These are phyloP conservation scores for Claviceps purpurea DNA, from an alignment of 2,329 filamentous ascomycete genomes.

Conservation along the genomic window DNA sequence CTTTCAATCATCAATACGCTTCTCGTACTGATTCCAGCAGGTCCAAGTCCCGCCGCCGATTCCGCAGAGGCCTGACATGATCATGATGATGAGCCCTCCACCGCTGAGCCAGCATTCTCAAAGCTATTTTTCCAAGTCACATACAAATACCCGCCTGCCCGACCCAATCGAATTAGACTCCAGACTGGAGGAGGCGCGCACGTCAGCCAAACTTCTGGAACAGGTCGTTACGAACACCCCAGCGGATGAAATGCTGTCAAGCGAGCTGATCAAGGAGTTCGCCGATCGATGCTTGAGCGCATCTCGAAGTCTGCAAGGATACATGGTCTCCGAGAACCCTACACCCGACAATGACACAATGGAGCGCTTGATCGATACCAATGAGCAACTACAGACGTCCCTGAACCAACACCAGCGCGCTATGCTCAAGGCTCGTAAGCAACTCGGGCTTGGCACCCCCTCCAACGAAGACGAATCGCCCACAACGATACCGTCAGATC, in stretches of 20 bases:
- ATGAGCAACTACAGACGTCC: slow-evolving; percentile 75
- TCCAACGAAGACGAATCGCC: slow-evolving; percentile 15
- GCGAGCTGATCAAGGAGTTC: slow-evolving; percentile 91
- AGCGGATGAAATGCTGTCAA: slow-evolving; percentile 57
- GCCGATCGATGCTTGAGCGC: slow-evolving; percentile 73
- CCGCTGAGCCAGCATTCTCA: slow-evolving; percentile 27
- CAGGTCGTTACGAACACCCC: slow-evolving; percentile 84
- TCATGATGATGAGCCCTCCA: slow-evolving; percentile 3
- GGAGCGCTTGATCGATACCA: slow-evolving; percentile 84
- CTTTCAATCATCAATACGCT: not conserved
- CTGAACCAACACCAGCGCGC: slow-evolving; percentile 76
- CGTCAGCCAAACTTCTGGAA: slow-evolving; percentile 80
- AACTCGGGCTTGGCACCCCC: slow-evolving; percentile 27
- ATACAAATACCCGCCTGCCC: slow-evolving; percentile 41
- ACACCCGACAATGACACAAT: slow-evolving; percentile 86
- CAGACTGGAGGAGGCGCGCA: slow-evolving; percentile 79
- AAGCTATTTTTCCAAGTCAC: slow-evolving; percentile 44
- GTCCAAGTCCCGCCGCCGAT: slow-evolving; percentile 8
- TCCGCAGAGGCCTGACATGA: slow-evolving; percentile 7
- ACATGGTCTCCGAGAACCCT: slow-evolving; percentile 70
- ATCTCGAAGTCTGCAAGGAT: slow-evolving; percentile 67
- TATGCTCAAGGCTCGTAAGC: slow-evolving; percentile 49
- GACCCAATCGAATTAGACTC: slow-evolving; percentile 63
- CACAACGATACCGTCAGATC: slow-evolving; percentile 12
- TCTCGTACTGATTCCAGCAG: slow-evolving; percentile 7